Evolutionary conservation across 805 yeast species (phyloP).

Genomic region (Spathaspora passalidarum): DNA sequence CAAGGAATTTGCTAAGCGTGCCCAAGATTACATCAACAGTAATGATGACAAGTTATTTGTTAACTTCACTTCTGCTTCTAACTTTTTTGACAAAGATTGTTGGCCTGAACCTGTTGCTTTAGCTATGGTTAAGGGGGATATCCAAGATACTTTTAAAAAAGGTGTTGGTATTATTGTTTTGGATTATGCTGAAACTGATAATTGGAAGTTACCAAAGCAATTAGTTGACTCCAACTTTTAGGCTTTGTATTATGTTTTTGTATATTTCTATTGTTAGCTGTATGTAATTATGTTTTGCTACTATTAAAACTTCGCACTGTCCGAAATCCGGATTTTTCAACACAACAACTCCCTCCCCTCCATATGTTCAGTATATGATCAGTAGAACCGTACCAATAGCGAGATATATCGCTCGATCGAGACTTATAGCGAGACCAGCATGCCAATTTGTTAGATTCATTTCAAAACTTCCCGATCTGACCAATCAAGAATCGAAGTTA

Average conservation of each 20-base stretch:
- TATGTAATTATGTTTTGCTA: not conserved
- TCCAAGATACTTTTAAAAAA: slow-evolving; percentile 47
- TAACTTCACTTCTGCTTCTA: slow-evolving; percentile 73
- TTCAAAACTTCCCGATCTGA: slow-evolving; percentile 2
- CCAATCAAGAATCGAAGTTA: slow-evolving; percentile 25
- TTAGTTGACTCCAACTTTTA: slow-evolving; percentile 52
- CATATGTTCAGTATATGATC: not conserved
- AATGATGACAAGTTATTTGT: slow-evolving; percentile 55
- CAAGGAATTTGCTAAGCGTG: slow-evolving; percentile 51
- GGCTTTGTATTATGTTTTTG: not conserved
- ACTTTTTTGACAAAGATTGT: slow-evolving; percentile 64
- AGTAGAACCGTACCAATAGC: not conserved
- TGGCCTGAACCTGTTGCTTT: slow-evolving; percentile 72
- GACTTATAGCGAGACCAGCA: not conserved
- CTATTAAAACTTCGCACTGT: too few species aligned
- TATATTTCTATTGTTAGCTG: not conserved
- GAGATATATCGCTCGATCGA: not conserved
- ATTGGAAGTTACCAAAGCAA: slow-evolving; percentile 54
- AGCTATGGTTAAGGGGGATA: slow-evolving; percentile 41
- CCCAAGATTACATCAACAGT: slow-evolving; percentile 47
- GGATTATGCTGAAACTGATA: slow-evolving; percentile 61
- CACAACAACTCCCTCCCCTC: too few species aligned
- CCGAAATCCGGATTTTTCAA: too few species aligned
- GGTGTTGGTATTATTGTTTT: slow-evolving; percentile 65
- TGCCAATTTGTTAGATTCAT: slow-evolving; percentile 6